A percentile compares a stretch with the other conserved stretches of the same genome.
phyloP scores from a whole-genome alignment of 116 monocot species.

The Dioscorea cayenensis region DNA sequence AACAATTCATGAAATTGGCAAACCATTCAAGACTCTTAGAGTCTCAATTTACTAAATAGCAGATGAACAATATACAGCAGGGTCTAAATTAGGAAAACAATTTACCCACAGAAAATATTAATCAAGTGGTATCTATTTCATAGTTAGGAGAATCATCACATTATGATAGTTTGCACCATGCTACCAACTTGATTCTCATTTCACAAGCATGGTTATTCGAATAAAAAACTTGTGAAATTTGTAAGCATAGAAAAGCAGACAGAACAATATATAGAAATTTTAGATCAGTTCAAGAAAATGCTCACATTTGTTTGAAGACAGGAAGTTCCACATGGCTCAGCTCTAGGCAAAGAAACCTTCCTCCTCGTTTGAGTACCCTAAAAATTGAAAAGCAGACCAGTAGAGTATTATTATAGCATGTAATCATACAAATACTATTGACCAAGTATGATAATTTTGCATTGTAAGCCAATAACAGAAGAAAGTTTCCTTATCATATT shows the following conservation, averaged over 20 bases:
- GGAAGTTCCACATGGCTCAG: constrained; percentile 90
- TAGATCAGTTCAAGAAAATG: constrained; percentile 1
- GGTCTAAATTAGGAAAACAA: too few species aligned
- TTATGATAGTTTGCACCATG: not conserved
- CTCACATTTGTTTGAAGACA: constrained; percentile 81
- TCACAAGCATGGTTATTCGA: not conserved
- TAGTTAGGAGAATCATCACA: not conserved
- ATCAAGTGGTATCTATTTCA: not conserved
- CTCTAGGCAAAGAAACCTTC: constrained; percentile 81
- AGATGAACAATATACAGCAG: too few species aligned
- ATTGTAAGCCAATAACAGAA: not conserved
- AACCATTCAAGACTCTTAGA: not conserved
- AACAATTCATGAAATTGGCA: not conserved
- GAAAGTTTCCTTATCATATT: not conserved
- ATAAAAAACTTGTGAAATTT: not conserved
- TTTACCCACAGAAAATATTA: too few species aligned
- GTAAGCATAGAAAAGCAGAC: not conserved
- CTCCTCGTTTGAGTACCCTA: constrained; percentile 86
- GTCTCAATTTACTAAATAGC: not conserved
- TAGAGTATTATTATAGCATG: not conserved
- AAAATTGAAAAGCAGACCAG: not conserved
- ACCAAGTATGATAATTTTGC: not conserved
- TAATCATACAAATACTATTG: not conserved
- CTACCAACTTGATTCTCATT: not conserved
- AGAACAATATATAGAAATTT: constrained; percentile 7